phyloP scores from a whole-genome alignment of 139 green algal genomes.

The Haematococcus lacustris region DNA sequence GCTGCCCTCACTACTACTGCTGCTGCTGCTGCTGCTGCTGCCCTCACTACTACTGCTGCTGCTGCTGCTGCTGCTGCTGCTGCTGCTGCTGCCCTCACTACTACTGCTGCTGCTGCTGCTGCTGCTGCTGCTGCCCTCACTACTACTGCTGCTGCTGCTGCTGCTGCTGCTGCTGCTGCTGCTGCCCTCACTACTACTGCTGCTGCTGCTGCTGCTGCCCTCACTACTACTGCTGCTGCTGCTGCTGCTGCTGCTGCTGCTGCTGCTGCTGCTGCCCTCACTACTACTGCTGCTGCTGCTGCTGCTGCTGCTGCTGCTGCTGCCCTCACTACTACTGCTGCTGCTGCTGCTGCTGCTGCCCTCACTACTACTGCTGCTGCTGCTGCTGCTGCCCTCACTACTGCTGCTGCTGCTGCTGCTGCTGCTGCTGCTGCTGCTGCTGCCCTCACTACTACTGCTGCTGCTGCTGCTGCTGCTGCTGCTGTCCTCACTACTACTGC shows the following conservation, averaged over 20 bases:
- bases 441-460: too few species aligned
- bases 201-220: background rate
- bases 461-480: background rate
- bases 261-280: background rate
- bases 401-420: background rate
- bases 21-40: background rate
- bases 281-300: background rate
- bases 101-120: background rate
- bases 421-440: background rate
- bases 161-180: background rate
- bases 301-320: background rate
- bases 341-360: too few species aligned
- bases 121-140: background rate
- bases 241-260: background rate
- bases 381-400: too few species aligned
- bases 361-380: too few species aligned
- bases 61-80: background rate
- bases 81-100: background rate
- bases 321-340: too few species aligned
- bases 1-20: too few species aligned
- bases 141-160: background rate
- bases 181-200: background rate
- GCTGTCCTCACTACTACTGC: background rate
- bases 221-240: background rate
- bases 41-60: background rate